A percentile compares a stretch with the other conserved stretches of the same genome.
Conservation (phyloP, 83 land plant species). For the Thuja plicata region DNA sequence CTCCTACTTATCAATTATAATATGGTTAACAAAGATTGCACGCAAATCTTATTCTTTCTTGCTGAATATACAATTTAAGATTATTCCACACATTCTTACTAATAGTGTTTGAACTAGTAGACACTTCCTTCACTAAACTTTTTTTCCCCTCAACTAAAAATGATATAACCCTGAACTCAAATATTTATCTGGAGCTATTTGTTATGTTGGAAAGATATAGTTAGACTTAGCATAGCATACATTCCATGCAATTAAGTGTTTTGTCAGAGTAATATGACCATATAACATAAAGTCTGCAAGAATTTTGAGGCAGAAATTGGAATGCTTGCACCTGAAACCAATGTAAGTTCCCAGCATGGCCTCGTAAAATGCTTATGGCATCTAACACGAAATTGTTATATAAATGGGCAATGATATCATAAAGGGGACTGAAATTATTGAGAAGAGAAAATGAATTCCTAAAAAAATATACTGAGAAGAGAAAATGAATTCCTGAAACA, state of each 20-base stretch:
- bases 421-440: background rate
- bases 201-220: background rate
- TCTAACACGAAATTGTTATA: background rate
- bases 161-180: background rate
- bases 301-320: background rate
- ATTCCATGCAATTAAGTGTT: background rate
- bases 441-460: background rate
- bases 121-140: background rate
- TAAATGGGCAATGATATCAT: background rate
- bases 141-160: background rate
- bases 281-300: background rate
- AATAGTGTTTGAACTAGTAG: background rate
- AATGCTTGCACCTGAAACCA: background rate
- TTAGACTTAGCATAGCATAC: background rate
- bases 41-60: background rate
- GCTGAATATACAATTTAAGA: background rate
- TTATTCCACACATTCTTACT: background rate
- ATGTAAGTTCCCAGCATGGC: background rate
- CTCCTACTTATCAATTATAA: too few species aligned
- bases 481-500: background rate
- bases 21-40: background rate
- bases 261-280: background rate
- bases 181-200: background rate
- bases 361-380: background rate
- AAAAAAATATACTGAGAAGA: too few species aligned